Base-by-base conservation (phyloP, 495 filamentous ascomycete species). In the Trichoderma erinaceum region DNA sequence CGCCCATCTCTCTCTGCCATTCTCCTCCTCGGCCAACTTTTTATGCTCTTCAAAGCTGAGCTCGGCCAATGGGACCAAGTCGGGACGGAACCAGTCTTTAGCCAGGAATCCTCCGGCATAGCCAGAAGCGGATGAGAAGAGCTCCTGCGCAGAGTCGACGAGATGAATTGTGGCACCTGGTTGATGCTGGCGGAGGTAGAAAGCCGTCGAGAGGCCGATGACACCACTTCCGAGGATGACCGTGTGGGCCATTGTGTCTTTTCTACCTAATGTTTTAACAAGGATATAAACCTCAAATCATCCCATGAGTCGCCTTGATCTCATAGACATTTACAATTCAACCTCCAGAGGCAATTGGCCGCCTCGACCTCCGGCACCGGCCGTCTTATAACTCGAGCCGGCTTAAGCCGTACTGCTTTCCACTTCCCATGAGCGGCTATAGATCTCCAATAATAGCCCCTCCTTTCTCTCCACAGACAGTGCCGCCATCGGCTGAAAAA, bases 221-320 rank as follows among this genome's bases (percentile, higher is more conserved):
- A 95, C 92, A 65, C 91, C 91, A 64, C 85, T 84, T 64, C 91
- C 91, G 63, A 95, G 75, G 68, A 94, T 92, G 41, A 92, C 84
- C 23, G 87, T 93, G 46, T 73, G 71, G 43, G 74, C 41, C 76
- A 77, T 80, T 15, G n/a, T 29, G 8, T 67, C 23, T 67, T 67
- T 52, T 48, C 35, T 52, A 21, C 32, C n/a, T 48, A 41, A 41
- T 25, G 29, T 58, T 18, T 35, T 38, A 38, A 38, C 35, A 10
- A 38, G 35, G 4, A 10, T 10, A 6, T 38, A 7, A 10, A 7
- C 35, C 10, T 50, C 66, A 67, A 27, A 41, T 29, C 46, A 23
- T 65, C 66, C 48, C n/a, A 61, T 63, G 12, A 65, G 32, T 63
- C 29, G 63, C 7, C 35, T 64, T 41, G 29, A 29, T 64, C 43